Conservation (phyloP, 2,329 filamentous ascomycete species). For the Coleophoma crateriformis region DNA sequence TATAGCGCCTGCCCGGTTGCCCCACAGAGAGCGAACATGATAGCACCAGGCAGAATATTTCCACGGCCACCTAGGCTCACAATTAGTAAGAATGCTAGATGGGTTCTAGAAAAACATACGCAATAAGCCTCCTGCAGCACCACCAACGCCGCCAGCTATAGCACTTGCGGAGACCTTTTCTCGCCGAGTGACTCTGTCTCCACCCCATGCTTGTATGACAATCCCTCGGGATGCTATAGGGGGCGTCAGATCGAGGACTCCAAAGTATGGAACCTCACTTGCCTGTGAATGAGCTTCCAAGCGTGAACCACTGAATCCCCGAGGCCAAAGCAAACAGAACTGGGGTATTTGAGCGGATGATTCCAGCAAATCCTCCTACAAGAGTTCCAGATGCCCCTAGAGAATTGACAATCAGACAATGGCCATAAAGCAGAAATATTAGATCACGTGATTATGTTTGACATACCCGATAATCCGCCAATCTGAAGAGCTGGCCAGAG, state of each 20-base stretch:
- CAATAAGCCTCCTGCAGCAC: conserved; percentile 53
- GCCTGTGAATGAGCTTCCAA: conserved; percentile 76
- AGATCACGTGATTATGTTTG: neutral
- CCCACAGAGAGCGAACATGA: conserved; percentile 54
- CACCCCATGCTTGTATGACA: conserved; percentile 40
- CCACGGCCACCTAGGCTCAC: conserved; percentile 46
- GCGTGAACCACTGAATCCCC: conserved; percentile 74
- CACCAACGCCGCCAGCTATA: conserved; percentile 66
- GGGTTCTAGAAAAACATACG: conserved; percentile 28
- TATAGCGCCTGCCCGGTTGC: conserved; percentile 50
- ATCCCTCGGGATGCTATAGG: conserved; percentile 41
- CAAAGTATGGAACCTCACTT: conserved; percentile 22
- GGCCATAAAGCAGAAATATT: neutral
- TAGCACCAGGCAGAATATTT: conserved; percentile 47
- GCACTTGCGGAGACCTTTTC: conserved; percentile 65
- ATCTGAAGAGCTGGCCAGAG: conserved; percentile 49
- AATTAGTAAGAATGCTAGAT: neutral
- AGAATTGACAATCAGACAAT: conserved; percentile 4
- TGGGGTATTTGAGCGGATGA: conserved; percentile 62
- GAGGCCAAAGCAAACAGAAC: conserved; percentile 66
- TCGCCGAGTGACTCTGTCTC: conserved; percentile 35
- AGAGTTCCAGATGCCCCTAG: conserved; percentile 56
- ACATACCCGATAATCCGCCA: conserved; percentile 52
- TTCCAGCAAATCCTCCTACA: conserved; percentile 64
- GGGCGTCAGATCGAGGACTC: neutral